Evolutionary conservation across 148 eudicot genomes (phyloP), one percentile per base, ranked within the genome.

Genomic region (Chenopodium quinoa): DNA sequence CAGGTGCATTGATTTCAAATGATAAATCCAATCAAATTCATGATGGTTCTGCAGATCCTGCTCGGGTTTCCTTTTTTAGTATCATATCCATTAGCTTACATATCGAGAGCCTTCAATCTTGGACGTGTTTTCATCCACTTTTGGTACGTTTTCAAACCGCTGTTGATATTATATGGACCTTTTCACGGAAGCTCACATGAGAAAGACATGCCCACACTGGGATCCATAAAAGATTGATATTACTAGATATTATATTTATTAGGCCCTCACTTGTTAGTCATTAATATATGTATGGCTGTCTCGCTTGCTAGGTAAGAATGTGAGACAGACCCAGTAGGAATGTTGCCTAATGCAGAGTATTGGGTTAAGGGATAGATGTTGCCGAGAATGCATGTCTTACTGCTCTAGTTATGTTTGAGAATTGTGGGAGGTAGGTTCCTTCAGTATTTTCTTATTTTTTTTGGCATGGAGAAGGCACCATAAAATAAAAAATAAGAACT

Each of bases 71-170:
- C 99, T 58, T 95, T 95, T 86, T 62, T 95, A 73, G 66, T 88
- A 82, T 83, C 97, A 68, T 78, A 93, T 85, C 97, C 97, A 80
- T 73, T 85, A 63, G 93, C 90, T 75, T 95, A 95, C 86, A 62
- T 95, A 83, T 93, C 97, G 73, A 81, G 85, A 86, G 99, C 99
- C 79, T 95, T 95, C 88, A 91, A 95, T 86, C 99, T 95, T 80
- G 99, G 99, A 75, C 97, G 99, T 25, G 91, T 95, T 78, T 95
- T 95, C 89, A 92, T 95, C 88, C 99, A 95, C 84, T 95, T 92
- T 78, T 95, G 99, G 99, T 95, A 95, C 82, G 76, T 73, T 60
- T 78, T 82, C 82, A 37, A 67, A 46, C 47, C 77, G 77, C 80
- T 67, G 60, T 52, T 64, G 4, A 75, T 77, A 62, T 74, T 47